Evolutionary conservation across 352 stramenopile species (phyloP).

Genomic region (Pythium angustatum): DNA sequence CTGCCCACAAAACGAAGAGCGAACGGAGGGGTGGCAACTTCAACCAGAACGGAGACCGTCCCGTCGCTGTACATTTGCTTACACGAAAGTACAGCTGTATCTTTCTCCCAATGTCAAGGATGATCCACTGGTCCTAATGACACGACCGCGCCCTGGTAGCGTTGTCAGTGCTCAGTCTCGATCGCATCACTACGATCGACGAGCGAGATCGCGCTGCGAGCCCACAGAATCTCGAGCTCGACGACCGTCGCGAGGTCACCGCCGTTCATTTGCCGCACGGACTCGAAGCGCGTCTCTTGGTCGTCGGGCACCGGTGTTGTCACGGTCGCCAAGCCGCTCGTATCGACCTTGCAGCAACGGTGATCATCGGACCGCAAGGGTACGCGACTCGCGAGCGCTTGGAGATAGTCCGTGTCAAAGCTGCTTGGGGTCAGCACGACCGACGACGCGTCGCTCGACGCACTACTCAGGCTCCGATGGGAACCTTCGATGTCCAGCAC

Average conservation of each 20-base stretch:
- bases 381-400: not conserved
- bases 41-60: no score
- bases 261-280: slow-evolving; percentile 30
- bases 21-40: no score
- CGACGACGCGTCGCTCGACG: not conserved
- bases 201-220: slow-evolving; percentile 49
- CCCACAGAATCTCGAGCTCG: slow-evolving; percentile 61
- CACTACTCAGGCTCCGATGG: not conserved
- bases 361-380: not conserved
- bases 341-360: not conserved
- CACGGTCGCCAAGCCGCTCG: not conserved
- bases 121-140: no score
- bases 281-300: slow-evolving; percentile 42
- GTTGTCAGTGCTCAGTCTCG: no score
- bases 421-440: not conserved
- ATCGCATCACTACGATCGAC: no score
- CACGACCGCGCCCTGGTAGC: no score
- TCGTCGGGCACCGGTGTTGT: slow-evolving; percentile 27
- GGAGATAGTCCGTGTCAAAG: not conserved
- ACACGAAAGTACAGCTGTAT: no score
- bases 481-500: not conserved
- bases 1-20: no score
- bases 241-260: slow-evolving; percentile 38
- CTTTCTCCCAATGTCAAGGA: no score
- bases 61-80: no score